A percentile compares a stretch with the other conserved stretches of the same genome.
Conservation (phyloP, 2,329 filamentous ascomycete genomes). For the Apiospora saccharicola region DNA sequence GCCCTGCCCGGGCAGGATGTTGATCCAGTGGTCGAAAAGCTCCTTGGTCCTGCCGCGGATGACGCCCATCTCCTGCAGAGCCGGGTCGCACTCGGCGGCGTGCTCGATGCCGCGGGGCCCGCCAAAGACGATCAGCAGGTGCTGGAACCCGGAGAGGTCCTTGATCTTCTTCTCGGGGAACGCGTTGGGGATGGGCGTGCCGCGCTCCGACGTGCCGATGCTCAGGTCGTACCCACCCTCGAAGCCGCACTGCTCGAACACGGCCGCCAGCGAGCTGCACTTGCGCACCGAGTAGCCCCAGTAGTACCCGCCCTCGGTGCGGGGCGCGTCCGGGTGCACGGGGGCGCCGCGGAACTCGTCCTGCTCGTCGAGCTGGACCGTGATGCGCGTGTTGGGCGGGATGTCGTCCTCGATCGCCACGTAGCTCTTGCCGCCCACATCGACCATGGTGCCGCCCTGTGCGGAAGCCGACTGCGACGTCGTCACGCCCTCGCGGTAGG, state of each 20-base stretch:
- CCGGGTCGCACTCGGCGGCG: conserved; percentile 68
- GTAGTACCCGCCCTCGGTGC: conserved; percentile 81
- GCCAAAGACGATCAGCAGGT: conserved; percentile 81
- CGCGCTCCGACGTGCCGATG: conserved; percentile 84
- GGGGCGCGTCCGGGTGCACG: conserved; percentile 72
- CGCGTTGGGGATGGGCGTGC: conserved; percentile 57
- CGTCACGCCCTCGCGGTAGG: conserved; percentile 81
- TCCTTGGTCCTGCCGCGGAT: conserved; percentile 69
- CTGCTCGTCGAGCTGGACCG: conserved; percentile 68
- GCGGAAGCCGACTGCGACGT: conserved; percentile 51
- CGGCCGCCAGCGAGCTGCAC: conserved; percentile 69
- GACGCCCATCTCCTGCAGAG: conserved; percentile 67
- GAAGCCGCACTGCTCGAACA: conserved; percentile 80
- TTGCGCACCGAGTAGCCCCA: conserved; percentile 82
- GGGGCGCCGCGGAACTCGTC: conserved; percentile 58
- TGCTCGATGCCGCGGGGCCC: conserved; percentile 82
- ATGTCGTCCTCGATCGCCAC: conserved; percentile 67
- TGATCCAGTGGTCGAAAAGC: conserved; percentile 85
- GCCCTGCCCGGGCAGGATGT: conserved; percentile 81
- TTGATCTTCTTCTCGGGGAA: conserved; percentile 52
- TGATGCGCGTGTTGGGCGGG: conserved; percentile 76
- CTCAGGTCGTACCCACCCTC: conserved; percentile 83
- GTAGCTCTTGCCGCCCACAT: conserved; percentile 63
- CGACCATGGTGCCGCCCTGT: conserved; percentile 61
- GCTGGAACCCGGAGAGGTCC: conserved; percentile 61